Base-by-base conservation (phyloP, 208 protist species). In the Trypanosomatidae sp. region DNA sequence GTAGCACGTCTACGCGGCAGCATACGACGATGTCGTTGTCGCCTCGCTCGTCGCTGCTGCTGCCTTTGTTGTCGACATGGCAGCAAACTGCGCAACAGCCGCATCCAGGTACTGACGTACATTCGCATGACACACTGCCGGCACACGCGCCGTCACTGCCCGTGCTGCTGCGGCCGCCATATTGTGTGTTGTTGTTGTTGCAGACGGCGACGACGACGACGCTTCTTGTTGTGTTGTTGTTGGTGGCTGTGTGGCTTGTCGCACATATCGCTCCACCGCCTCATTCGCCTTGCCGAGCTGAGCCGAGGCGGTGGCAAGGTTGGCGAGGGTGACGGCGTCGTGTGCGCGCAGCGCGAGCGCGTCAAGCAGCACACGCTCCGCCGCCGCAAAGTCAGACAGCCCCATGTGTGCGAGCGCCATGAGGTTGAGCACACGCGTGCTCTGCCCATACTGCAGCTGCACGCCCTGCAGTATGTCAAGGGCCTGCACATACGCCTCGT, bases 381-480 rank as follows among this genome's bases (percentile, higher is more conserved):
- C 83, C 13, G 71, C 58, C 6, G 71, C 74, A 46, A 72, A 80
- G 23, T 76, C 61, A 5, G 65, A 50, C 33, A 78, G 50, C 2
- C 59, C 65, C 56, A 96, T 71, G 6, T 87, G 61, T 33, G 74
- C 70, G 10, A 93, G 22, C 3, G 87, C 90, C 23, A 59, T 56
- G 5, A 88, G 56, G 43, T 95, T 95, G 16, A 80, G 62, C 24
- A 80, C 48, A 47, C 80, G 58, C 10, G 80, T 57, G 32, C 74
- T 90, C 26, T 68, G 55, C 5, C 82, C 76, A 26, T 61, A 83
- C 28, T 78, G 78, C 61, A 83, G 52, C 21, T 55, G 46, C 16
- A 90, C 51, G 38, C 93, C 83, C 56, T 81, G 72, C 51, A 93
- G 90, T 1, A 62, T 49, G 3, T 65, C 41, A n/a, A 90, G 27